Evolutionary conservation across 2,329 filamentous ascomycete genomes (phyloP).

Genomic region (Xylariaceae sp.): DNA sequence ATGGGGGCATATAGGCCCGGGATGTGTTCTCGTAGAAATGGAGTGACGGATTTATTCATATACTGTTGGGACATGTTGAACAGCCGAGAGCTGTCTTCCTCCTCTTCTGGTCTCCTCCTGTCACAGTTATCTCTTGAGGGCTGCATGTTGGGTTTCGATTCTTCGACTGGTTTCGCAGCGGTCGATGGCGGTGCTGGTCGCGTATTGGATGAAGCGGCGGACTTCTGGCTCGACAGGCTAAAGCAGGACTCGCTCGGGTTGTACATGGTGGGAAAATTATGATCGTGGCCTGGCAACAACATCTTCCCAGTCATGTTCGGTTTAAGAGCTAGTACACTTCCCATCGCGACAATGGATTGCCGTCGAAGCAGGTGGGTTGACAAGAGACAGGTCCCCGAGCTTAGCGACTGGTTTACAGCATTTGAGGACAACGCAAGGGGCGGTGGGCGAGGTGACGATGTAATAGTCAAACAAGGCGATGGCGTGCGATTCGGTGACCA

Average conservation of each 20-base stretch:
- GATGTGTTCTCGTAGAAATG: constrained; percentile 88
- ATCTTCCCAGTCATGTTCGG: constrained; percentile 11
- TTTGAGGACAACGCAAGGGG: constrained; percentile 20
- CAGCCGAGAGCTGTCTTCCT: constrained; percentile 47
- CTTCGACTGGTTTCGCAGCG: constrained; percentile 18
- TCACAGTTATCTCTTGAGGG: constrained; percentile 47
- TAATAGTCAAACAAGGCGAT: constrained; percentile 27
- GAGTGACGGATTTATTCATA: constrained; percentile 75
- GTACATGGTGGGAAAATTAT: not conserved
- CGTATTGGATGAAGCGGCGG: not conserved
- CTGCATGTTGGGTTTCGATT: constrained; percentile 17
- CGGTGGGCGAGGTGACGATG: constrained; percentile 12
- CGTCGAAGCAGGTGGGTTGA: not conserved
- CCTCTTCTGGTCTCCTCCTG: constrained; percentile 48
- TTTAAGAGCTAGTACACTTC: constrained; percentile 18
- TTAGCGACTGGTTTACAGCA: constrained; percentile 19
- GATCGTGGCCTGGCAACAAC: constrained; percentile 8
- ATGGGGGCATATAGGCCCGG: constrained; percentile 83
- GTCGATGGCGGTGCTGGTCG: constrained; percentile 17
- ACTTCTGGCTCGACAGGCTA: constrained; percentile 9
- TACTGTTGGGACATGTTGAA: constrained; percentile 63
- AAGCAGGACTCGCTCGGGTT: constrained; percentile 9
- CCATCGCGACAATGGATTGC: constrained; percentile 18
- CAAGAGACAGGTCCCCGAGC: not conserved
- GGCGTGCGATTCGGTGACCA: constrained; percentile 25